These are phyloP conservation scores for Coemansia sp. DNA, from an alignment of 192 early-diverging fungal species.

Conservation along the genomic window DNA sequence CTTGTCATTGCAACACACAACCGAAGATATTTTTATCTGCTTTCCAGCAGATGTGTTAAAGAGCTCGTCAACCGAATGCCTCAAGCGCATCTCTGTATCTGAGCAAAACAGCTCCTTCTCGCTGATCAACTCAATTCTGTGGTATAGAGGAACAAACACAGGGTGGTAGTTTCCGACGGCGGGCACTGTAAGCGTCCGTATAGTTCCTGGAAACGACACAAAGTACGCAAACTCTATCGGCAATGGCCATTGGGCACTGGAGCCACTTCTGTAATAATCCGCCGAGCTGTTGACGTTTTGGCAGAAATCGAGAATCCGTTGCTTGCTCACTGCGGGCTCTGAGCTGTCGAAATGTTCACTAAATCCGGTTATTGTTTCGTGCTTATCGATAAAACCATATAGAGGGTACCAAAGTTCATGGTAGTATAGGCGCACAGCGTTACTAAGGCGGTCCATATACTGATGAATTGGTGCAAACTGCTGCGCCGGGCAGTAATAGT, in stretches of 20 bases:
- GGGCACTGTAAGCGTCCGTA: constrained; percentile 79
- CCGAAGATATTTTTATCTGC: constrained; percentile 56
- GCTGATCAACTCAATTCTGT: constrained; percentile 74
- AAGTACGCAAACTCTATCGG: constrained; percentile 93
- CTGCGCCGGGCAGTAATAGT: constrained; percentile 13
- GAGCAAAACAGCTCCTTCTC: constrained; percentile 61
- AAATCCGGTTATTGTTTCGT: neutral
- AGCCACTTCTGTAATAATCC: constrained; percentile 56
- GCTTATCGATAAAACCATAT: neutral
- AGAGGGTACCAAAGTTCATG: constrained; percentile 7
- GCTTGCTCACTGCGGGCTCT: constrained; percentile 57
- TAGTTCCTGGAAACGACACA: constrained; percentile 72
- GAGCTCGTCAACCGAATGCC: constrained; percentile 71
- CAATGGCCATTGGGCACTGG: constrained; percentile 58
- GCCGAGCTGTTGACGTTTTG: constrained; percentile 67
- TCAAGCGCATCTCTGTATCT: constrained; percentile 75
- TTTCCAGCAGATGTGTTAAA: constrained; percentile 83
- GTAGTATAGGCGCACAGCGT: constrained; percentile 2
- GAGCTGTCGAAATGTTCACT: neutral
- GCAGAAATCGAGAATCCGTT: constrained; percentile 84
- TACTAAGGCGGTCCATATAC: neutral
- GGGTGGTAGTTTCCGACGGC: constrained; percentile 86
- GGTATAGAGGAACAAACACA: constrained; percentile 82
- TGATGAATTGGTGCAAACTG: constrained; percentile 14
- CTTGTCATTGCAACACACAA: constrained; percentile 59